Percentiles rank a stretch among this genome's conserved stretches.
Conservation (phyloP, 2,329 filamentous ascomycete species). For the Pezicula radicicola region DNA sequence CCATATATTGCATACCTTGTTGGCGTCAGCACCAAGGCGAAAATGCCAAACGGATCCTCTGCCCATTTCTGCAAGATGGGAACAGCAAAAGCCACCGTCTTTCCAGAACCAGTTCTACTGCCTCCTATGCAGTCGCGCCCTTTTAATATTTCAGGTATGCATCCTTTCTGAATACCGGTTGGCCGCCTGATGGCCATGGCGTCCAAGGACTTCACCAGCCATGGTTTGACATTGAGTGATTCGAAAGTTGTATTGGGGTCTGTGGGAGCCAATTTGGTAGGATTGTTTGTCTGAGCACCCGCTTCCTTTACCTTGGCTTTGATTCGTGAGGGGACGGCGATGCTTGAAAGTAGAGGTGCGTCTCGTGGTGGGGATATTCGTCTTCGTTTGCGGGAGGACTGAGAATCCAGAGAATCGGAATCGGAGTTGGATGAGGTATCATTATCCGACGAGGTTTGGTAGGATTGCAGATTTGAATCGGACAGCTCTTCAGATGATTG, state of each 20-base stretch:
- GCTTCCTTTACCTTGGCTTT: constrained; percentile 12
- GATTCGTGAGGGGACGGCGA: constrained; percentile 26
- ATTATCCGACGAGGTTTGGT: constrained; percentile 9
- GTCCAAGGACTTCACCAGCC: constrained; percentile 79
- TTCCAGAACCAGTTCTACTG: constrained; percentile 92
- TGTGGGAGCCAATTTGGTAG: constrained; percentile 45
- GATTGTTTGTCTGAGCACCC: constrained; percentile 4
- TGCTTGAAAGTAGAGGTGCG: constrained; percentile 12
- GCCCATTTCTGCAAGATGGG: constrained; percentile 94
- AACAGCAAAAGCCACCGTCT: constrained; percentile 93
- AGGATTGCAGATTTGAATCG: constrained; percentile 6
- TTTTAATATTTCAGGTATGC: constrained; percentile 88
- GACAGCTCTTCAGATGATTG: constrained; percentile 7
- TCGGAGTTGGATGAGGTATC: constrained; percentile 14
- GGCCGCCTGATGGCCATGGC: constrained; percentile 81
- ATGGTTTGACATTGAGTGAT: constrained; percentile 71
- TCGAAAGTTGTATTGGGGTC: constrained; percentile 65
- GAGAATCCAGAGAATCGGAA: constrained; percentile 29
- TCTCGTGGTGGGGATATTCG: constrained; percentile 17
- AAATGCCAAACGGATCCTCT: constrained; percentile 88
- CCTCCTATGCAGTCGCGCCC: constrained; percentile 94
- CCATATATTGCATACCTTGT: constrained; percentile 53
- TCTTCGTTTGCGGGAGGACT: constrained; percentile 26
- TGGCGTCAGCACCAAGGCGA: constrained; percentile 83
- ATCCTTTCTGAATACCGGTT: constrained; percentile 88